Evolutionary conservation across 805 yeast species (phyloP), one percentile per base, ranked within the genome.

Genomic region (Starmerella sirachaensis): DNA sequence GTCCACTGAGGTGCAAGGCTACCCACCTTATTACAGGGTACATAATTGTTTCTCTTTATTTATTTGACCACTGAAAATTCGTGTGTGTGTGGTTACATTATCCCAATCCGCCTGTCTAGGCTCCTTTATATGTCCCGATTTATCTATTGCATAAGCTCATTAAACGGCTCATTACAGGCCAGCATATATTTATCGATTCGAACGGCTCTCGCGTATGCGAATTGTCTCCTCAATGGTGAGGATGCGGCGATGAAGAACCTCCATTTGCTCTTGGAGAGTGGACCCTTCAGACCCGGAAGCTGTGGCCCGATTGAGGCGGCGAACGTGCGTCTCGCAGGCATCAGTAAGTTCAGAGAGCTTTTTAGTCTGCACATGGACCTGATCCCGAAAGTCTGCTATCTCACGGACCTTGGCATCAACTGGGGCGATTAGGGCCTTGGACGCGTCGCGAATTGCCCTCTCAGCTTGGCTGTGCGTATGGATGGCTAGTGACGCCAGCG

Each of bases 211-310:
- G 6, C 25, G 5, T 20, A 34, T 37, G 29, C 28, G n/a, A 21
- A 34, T 26, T 13, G 40, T 33, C 11, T 35, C 31, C 30, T 43
- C 94, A 30, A 84, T 56, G 1, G 81, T 73, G 32, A 94, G 59
- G 14, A 85, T 58, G 35, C 76, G 75, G 46, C 78, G 79, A 56
- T 84, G 93, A 2, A 81, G 51, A 12, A 68, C 43, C 53, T 84
- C 95, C 0, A 83, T 74, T 47, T 72, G 14, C 25, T 28, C 23
- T 26, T 48, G 51, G 19, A 43, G 18, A 4, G 29, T 17, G 12
- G 39, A 37, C 13, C 22, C 29, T n/a, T 36, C 35, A 7, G 25
- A 18, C 14, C 20, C 16, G 6, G 34, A 11, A 7, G 26, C 37
- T 27, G 26, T 22, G 16, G 22, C 8, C 13, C 29, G 26, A 18